Conservation (phyloP, 495 filamentous ascomycete genomes). For the Penicillium samsonianum region DNA sequence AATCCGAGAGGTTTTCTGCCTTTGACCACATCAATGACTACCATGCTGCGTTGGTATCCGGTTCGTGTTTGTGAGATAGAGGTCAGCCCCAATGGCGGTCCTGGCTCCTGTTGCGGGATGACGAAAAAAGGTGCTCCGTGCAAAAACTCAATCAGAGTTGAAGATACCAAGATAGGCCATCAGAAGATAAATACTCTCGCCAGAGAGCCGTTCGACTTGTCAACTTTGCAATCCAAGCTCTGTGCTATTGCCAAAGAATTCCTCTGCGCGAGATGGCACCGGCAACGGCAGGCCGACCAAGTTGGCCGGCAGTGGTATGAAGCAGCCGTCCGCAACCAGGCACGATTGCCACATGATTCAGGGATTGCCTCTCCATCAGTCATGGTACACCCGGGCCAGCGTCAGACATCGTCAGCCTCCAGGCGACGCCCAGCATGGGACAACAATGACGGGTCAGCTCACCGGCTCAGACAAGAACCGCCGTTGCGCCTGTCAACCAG, state of each 20-base stretch:
- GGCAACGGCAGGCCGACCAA: conserved; percentile 1
- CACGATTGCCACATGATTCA: neutral
- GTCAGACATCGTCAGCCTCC: conserved; percentile 4
- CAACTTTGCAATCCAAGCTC: conserved; percentile 5
- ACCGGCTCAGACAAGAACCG: no score
- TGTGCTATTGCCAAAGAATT: neutral
- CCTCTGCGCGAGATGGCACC: conserved; percentile 5
- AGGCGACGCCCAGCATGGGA: neutral
- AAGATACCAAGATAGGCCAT: conserved; percentile 6
- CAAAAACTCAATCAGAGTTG: conserved; percentile 5
- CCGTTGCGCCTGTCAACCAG: no score
- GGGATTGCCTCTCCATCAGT: conserved; percentile 2
- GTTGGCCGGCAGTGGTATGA: conserved; percentile 10
- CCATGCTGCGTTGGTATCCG: conserved; percentile 1
- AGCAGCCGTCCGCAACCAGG: conserved; percentile 1
- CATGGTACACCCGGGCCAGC: neutral
- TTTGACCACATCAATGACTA: neutral
- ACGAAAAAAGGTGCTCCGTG: neutral
- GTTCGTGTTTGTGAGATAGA: conserved; percentile 3
- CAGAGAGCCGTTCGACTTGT: conserved; percentile 4
- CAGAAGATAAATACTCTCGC: conserved; percentile 3
- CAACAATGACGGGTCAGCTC: neutral
- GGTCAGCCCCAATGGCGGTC: conserved; percentile 2
- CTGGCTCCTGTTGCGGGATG: conserved; percentile 3
- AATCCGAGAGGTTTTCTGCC: neutral